Evolutionary conservation across 2,329 filamentous ascomycete genomes (phyloP).

Genomic region (Plenodomus tracheiphilus): DNA sequence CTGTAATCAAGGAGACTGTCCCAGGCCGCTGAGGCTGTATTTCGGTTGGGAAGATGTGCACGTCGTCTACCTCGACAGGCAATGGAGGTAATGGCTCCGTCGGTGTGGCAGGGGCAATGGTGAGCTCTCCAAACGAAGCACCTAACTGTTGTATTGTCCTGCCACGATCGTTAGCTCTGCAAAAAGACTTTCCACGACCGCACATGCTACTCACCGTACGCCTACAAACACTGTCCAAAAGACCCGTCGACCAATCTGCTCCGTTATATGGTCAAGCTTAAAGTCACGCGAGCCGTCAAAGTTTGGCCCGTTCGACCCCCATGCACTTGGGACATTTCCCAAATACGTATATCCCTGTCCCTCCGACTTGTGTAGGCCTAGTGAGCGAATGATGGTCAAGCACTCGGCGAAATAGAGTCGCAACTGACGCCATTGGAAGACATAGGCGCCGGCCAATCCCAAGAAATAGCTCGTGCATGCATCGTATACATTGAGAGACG

Average conservation of each 20-base stretch:
- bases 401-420: conserved; percentile 74
- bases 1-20: conserved; percentile 70
- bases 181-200: conserved; percentile 69
- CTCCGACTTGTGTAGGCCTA: conserved; percentile 65
- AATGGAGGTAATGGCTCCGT: conserved; percentile 77
- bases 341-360: conserved; percentile 46
- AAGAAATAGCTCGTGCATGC: conserved; percentile 78
- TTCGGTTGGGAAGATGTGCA: conserved; percentile 72
- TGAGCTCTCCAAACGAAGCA: conserved; percentile 69
- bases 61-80: conserved; percentile 81
- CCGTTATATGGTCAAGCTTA: conserved; percentile 50
- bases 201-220: conserved; percentile 62
- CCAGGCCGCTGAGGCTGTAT: conserved; percentile 71
- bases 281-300: conserved; percentile 43
- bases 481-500: conserved; percentile 61
- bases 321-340: conserved; percentile 37
- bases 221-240: conserved; percentile 84
- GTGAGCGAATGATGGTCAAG: conserved; percentile 67
- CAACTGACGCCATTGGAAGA: conserved; percentile 67
- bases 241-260: conserved; percentile 62
- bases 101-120: conserved; percentile 75
- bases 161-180: conserved; percentile 10
- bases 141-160: conserved; percentile 80
- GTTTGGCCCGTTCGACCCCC: conserved; percentile 42
- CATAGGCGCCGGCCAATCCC: conserved; percentile 68